Evolutionary conservation across 192 early-diverging fungal species (phyloP).

Genomic region (Entomortierella lignicola): DNA sequence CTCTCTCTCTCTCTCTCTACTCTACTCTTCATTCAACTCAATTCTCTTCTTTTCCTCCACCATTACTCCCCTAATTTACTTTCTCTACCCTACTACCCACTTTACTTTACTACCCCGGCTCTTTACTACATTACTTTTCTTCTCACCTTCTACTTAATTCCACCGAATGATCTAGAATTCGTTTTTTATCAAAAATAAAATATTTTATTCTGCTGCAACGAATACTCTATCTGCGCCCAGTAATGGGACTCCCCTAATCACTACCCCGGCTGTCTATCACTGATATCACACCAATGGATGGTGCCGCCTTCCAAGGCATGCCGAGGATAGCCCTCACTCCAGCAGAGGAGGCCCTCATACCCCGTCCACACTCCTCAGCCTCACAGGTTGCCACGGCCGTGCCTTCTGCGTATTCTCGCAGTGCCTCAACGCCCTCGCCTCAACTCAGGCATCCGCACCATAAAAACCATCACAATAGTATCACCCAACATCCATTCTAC

Average conservation of each 20-base stretch:
- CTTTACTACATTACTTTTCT: no score
- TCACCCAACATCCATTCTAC: conserved; percentile 32
- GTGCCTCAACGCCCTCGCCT: background rate
- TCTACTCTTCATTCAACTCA: background rate
- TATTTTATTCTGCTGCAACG: background rate
- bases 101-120: no score
- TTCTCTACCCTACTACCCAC: background rate
- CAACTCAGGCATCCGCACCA: conserved; percentile 20
- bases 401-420: conserved; percentile 29
- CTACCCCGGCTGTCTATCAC: background rate
- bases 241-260: background rate
- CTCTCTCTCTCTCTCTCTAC: background rate
- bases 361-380: conserved; percentile 37
- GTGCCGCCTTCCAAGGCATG: conserved; percentile 53
- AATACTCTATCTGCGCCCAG: background rate
- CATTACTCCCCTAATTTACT: no score
- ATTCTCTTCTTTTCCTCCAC: background rate
- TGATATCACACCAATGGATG: conserved; percentile 25
- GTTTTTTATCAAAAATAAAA: no score
- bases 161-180: no score
- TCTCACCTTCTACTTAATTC: no score
- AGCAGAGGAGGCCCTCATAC: conserved; percentile 43
- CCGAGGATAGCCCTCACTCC: conserved; percentile 51
- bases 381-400: conserved; percentile 42
- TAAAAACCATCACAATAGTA: conserved; percentile 11